Percentiles rank a stretch among this genome's conserved stretches.
phyloP scores from a whole-genome alignment of 108 stramenopile species.

The Nitzschia sp. region DNA sequence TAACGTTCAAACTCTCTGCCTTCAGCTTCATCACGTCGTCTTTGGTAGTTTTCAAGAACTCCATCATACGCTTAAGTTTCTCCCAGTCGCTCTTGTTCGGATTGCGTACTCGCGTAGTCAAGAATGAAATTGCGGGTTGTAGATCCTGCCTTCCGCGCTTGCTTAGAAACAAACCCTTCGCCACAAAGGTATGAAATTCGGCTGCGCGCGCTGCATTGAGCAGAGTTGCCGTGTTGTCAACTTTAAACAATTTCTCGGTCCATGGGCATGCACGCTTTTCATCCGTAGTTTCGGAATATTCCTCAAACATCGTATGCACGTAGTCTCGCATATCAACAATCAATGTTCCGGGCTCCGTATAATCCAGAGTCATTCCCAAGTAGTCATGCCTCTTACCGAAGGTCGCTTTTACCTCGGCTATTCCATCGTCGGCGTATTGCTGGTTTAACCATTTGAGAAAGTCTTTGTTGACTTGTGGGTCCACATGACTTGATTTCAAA shows the following conservation, averaged over 20 bases:
- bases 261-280: constrained; percentile 22
- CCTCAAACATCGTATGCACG: constrained; percentile 24
- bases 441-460: constrained; percentile 17
- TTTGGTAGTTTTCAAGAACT: constrained; percentile 35
- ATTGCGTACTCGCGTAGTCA: constrained; percentile 39
- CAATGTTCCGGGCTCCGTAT: constrained; percentile 13
- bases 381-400: constrained; percentile 34
- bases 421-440: constrained; percentile 1
- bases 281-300: constrained; percentile 20
- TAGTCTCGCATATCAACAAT: constrained; percentile 39
- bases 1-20: constrained; percentile 1
- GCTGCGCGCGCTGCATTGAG: neutral
- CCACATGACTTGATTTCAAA: constrained; percentile 44
- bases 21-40: constrained; percentile 12
- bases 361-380: constrained; percentile 55
- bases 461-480: constrained; percentile 10
- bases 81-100: constrained; percentile 40
- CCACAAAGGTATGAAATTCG: constrained; percentile 38
- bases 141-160: constrained; percentile 42
- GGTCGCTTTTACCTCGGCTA: constrained; percentile 15
- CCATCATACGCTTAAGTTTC: constrained; percentile 39
- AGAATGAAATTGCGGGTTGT: constrained; percentile 34
- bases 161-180: constrained; percentile 38
- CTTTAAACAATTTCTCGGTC: constrained; percentile 27
- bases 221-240: constrained; percentile 2